phyloP scores from a whole-genome alignment of 2,329 filamentous ascomycete genomes.

The Colletotrichum sp. region DNA sequence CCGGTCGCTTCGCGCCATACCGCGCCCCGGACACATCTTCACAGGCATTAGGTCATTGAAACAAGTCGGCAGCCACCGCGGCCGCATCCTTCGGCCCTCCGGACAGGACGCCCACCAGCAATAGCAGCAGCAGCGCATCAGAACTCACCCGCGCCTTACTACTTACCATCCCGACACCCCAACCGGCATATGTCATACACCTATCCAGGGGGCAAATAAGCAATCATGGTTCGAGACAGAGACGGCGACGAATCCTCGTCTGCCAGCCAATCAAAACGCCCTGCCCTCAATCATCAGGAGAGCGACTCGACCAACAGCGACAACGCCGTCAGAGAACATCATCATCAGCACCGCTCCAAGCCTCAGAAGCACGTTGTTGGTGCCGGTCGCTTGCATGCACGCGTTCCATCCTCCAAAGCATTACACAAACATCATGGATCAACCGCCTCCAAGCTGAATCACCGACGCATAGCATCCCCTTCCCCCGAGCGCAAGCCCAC shows the following conservation, averaged over 20 bases:
- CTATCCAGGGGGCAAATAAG: conserved; percentile 14
- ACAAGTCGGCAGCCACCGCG: conserved; percentile 1
- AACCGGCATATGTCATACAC: neutral
- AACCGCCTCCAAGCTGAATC: conserved; percentile 41
- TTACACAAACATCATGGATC: conserved; percentile 48
- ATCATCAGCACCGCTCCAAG: conserved; percentile 27
- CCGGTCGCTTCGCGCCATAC: neutral
- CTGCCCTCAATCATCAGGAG: conserved; percentile 39
- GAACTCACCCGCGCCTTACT: neutral
- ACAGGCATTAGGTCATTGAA: conserved; percentile 17
- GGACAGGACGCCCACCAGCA: neutral
- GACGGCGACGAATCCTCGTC: conserved; percentile 52
- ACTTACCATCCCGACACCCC: neutral
- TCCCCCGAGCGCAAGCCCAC: conserved; percentile 39
- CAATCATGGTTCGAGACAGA: conserved; percentile 47
- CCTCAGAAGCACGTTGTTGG: conserved; percentile 49
- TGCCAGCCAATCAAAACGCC: conserved; percentile 61
- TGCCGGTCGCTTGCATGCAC: conserved; percentile 52
- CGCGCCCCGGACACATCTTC: neutral
- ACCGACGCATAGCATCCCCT: conserved; percentile 47
- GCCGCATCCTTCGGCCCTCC: conserved; percentile 8
- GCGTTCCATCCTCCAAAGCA: conserved; percentile 57
- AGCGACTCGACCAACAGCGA: conserved; percentile 41
- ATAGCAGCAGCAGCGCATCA: conserved; percentile 4
- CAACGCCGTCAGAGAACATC: conserved; percentile 29